These are phyloP conservation scores for Brassica balearica DNA, from an alignment of 441 rosid species.

Conservation along the genomic window DNA sequence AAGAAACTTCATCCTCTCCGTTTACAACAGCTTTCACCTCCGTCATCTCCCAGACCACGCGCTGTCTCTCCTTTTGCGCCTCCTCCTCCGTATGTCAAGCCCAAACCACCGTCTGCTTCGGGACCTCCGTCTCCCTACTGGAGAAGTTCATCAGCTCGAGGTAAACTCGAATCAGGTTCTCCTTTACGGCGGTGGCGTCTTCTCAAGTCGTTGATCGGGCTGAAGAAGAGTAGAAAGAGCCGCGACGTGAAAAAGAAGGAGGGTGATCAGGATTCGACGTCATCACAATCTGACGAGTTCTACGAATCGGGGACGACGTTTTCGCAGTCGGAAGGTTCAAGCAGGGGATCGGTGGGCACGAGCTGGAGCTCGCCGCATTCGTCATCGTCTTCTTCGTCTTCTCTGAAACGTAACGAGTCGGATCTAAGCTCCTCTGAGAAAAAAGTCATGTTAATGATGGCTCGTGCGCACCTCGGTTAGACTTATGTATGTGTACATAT, in stretches of 20 bases:
- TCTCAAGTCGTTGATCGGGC: slow-evolving; percentile 28
- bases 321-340: slow-evolving; percentile 34
- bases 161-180: neutral
- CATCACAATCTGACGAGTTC: slow-evolving; percentile 27
- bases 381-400: slow-evolving; percentile 27
- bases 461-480: slow-evolving; percentile 31
- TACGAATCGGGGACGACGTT: slow-evolving; percentile 32
- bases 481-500: neutral
- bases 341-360: slow-evolving; percentile 31
- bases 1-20: too few species aligned
- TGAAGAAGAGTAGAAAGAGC: slow-evolving; percentile 36
- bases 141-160: slow-evolving; percentile 18
- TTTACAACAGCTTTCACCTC: too few species aligned
- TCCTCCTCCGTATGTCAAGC: slow-evolving; percentile 28
- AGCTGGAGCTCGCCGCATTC: slow-evolving; percentile 32
- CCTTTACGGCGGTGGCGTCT: slow-evolving; percentile 17
- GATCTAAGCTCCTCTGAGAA: slow-evolving; percentile 30
- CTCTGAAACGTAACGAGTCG: slow-evolving; percentile 23
- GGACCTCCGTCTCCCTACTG: slow-evolving; percentile 31
- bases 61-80: slow-evolving; percentile 39
- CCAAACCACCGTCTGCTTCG: slow-evolving; percentile 11
- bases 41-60: slow-evolving; percentile 2
- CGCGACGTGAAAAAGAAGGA: slow-evolving; percentile 1
- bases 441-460: slow-evolving; percentile 16
- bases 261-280: slow-evolving; percentile 13